Base-by-base conservation (phyloP, 164 flowering plant species). In the Taxillus chinensis region DNA sequence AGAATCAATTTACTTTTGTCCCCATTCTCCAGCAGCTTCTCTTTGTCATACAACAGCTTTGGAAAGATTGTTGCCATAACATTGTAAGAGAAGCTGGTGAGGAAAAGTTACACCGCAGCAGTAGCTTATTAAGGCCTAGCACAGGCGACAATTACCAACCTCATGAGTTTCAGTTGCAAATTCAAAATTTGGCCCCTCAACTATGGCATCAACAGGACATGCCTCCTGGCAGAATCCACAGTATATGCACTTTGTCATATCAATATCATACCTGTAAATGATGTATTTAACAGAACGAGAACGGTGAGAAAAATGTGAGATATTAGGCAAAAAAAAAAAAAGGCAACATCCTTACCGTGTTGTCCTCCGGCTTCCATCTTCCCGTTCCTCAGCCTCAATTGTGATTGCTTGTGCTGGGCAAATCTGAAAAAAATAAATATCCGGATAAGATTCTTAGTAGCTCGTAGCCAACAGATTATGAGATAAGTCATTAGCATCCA, bases 151-250 rank as follows among this genome's bases (percentile, higher is more conserved):
- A 38, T 3, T 51, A 70, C 67, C 59, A 53, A 93, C 99, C 96
- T 95, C 99, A 53, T 91, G 99, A 75, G 99, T 95, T 68, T 91
- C 99, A 0, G 99, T 95, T 8, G 97, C 86, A 77, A 87, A 91
- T 68, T 95, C 97, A 60, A 95, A 95, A 74, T 95, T 95, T n/a
- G 99, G 99, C 42, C 99, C 99, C 78, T 95, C 99, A 37, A 95
- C 99, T 73, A 95, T 91, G 62, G 97, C 99, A 77, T 95, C 99
- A 63, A 91, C 99, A 39, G 99, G 99, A 77, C 99, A 95, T 45
- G 99, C 99, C 74, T 95, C 99, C 86, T 95, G 99, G 81, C 99
- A 95, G 71, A 95, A 91, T 62, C 96, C 97, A 76, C 99, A 91
- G 77, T 91, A 95, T 62, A 95, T 95, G 81, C 99, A 95, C 74